Evolutionary conservation across 2,329 filamentous ascomycete species (phyloP), one percentile per base, ranked within the genome.

Genomic region (Chalara sp.): DNA sequence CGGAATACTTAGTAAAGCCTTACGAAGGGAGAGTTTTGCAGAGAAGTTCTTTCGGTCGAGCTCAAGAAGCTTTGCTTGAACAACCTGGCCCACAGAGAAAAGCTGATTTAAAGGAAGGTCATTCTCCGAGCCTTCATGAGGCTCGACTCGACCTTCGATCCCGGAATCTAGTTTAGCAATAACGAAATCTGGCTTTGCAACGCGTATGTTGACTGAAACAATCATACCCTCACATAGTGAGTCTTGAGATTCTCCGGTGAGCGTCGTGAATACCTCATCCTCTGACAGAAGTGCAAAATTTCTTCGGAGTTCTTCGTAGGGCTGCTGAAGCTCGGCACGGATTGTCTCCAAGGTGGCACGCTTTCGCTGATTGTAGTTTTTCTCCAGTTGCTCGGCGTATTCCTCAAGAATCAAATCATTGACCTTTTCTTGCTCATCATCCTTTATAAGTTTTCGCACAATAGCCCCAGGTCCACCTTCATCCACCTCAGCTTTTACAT

Each of bases 381-480:
- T 85, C 72, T 96, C 87, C 57, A 99, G 76, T 72, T 99, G 92
- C 63, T 96, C 89, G 1, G 93, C 93, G 63, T 99, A 99, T 68
- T 97, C 90, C 68, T 99, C 93, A 4, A 99, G 76, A 54, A 96
- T 90, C 43, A 99, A 77, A 64, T 99, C 93, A 63, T 97, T 96
- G 65, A 99, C 90, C 64, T 91, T 88, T 62, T 97, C 92, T 61
- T 95, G 89, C 58, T 90, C 87, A 45, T 96, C 89, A 51, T 97
- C 90, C 63, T 89, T 88, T 67, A 99, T 88, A n/a, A 99, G 81
- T 68, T 92, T 95, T 56, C 91, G 85, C 49, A 99, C 89, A 59
- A 97, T 91, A 6, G 92, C 93, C 12, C 88, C 90, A 0, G 87
- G 78, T 0, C 93, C 93, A 56, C 90, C 89, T 63, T 96, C 89